Percentiles rank a stretch among this genome's conserved stretches.
These are phyloP conservation scores for Pyricularia sp. DNA, from an alignment of 2,329 filamentous ascomycete genomes.

Conservation along the genomic window DNA sequence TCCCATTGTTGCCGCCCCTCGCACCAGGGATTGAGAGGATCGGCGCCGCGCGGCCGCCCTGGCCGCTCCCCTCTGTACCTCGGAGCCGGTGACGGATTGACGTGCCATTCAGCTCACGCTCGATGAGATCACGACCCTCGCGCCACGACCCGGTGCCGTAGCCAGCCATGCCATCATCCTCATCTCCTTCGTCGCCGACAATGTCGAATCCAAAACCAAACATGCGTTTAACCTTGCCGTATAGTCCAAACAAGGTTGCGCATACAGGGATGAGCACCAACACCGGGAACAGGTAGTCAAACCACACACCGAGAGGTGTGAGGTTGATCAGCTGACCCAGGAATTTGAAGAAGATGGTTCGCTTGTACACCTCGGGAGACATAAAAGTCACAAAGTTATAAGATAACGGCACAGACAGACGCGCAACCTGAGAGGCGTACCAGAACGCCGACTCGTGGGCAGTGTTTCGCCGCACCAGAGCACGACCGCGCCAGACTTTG, in stretches of 20 bases:
- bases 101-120: slow-evolving; percentile 67
- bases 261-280: slow-evolving; percentile 79
- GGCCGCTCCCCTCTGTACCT: slow-evolving; percentile 20
- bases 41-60: slow-evolving; percentile 27
- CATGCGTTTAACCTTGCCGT: slow-evolving; percentile 67
- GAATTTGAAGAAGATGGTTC: slow-evolving; percentile 81
- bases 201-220: slow-evolving; percentile 70
- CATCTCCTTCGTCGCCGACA: slow-evolving; percentile 60
- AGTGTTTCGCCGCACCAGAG: slow-evolving; percentile 82
- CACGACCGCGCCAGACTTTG: slow-evolving; percentile 94
- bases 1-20: slow-evolving; percentile 9
- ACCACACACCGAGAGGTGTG: slow-evolving; percentile 72
- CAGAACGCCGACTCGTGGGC: slow-evolving; percentile 91
- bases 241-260: slow-evolving; percentile 82
- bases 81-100: slow-evolving; percentile 40
- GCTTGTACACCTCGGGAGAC: slow-evolving; percentile 58
- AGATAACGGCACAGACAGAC: slow-evolving; percentile 81
- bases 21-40: slow-evolving; percentile 36
- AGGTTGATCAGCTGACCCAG: slow-evolving; percentile 76
- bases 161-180: slow-evolving; percentile 50
- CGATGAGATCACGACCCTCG: slow-evolving; percentile 83
- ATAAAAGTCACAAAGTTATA: slow-evolving; percentile 97
- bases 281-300: slow-evolving; percentile 81
- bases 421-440: slow-evolving; percentile 89
- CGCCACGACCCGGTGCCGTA: slow-evolving; percentile 81